These are phyloP conservation scores for Begonia masoniana DNA, from an alignment of 306 rosid genomes.

Conservation along the genomic window DNA sequence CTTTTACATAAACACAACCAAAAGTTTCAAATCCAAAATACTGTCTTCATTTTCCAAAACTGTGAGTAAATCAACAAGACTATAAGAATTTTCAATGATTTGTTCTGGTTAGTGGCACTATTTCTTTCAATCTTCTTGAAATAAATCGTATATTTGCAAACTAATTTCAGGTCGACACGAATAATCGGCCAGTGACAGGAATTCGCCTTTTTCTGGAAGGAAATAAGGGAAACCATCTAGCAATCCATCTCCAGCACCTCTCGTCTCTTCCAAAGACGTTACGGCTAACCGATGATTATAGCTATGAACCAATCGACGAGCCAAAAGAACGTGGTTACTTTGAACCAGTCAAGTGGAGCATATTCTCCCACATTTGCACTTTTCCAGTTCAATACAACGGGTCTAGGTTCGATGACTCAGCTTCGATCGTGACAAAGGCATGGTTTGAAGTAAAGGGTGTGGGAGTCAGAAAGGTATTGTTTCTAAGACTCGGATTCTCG, in stretches of 20 bases:
- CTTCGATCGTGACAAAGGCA: conserved; percentile 70
- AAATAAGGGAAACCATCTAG: conserved; percentile 49
- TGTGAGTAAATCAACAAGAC: no score
- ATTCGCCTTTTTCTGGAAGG: conserved; percentile 79
- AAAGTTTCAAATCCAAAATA: no score
- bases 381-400: conserved; percentile 55
- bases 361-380: conserved; percentile 78
- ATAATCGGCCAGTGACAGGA: conserved; percentile 71
- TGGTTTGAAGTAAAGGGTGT: conserved; percentile 63
- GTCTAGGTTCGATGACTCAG: conserved; percentile 40
- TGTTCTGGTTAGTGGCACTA: no score
- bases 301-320: conserved; percentile 32
- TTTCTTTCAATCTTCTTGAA: no score
- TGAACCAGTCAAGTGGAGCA: conserved; percentile 63
- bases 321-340: conserved; percentile 48
- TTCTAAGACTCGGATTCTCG: conserved; percentile 80
- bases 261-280: conserved; percentile 44
- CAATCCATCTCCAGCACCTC: conserved; percentile 90
- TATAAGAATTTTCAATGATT: no score
- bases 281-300: conserved; percentile 41
- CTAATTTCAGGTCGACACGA: conserved; percentile 46
- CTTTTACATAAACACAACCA: no score
- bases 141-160: no score
- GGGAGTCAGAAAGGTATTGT: conserved; percentile 70
- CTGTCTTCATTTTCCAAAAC: neutral